Base-by-base conservation (phyloP, 352 stramenopile genomes). In the Pythium brachiatum region DNA sequence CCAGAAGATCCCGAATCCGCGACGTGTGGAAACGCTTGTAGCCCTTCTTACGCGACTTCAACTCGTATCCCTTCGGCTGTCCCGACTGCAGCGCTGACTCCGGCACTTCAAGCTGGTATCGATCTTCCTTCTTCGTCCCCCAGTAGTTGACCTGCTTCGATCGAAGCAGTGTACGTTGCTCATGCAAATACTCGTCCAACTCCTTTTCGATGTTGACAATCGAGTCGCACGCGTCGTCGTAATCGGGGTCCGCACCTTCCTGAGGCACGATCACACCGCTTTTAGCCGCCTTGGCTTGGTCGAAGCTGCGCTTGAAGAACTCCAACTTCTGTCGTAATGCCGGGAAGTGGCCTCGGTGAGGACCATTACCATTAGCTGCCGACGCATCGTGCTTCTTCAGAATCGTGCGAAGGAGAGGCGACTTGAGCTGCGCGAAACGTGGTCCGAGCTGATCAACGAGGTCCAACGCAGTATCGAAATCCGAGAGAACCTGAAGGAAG, bases 241-340 rank as follows among this genome's bases (percentile, higher is more conserved):
- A 99, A 20, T 97, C 88, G 8, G 87, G 66, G 69, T 99, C 95
- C n/a, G 98, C 89, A 21, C 97, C 97, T 26, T 83, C 78, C 64
- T 88, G 75, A 18, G 97, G 97, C 43, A 98, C 89, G 65, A 99
- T 99, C 15, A 90, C 77, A 18, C 92, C 92, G 25, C 75, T 89
- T 48, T 93, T 92, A 41, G 91, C 89, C 13, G 98, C 97, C 34
- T 90, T 76, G 26, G 89, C 78, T 64, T 95, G 90, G 67, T 99
- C 93, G 75, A 99, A 99, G 20, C 97, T 98, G 11, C 90, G 81
- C 56, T 97, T 89, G 72, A 99, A 99, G 73, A 92, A 98, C 64
- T 95, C 85, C 5, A 99, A 72, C 34, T 95, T 90, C 21, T 97
- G 73, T 11, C 74, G 82, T 62, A 99, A 84, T 50, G 98, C 86